Evolutionary conservation across 192 early-diverging fungal genomes (phyloP).

Genomic region (Piromyces sp.): DNA sequence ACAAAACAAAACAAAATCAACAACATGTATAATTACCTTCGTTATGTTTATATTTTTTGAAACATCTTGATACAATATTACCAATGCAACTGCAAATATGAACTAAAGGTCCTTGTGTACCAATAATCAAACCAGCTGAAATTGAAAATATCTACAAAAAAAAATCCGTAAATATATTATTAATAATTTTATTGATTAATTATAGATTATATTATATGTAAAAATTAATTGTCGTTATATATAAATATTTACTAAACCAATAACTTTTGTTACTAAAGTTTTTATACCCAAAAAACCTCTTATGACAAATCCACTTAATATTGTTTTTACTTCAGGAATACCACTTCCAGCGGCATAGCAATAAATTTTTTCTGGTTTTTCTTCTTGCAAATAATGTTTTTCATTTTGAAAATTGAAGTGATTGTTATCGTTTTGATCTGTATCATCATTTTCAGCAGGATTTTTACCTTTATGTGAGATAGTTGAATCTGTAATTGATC

Average conservation of each 20-base stretch:
- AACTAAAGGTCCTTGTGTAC: slow-evolving; percentile 73
- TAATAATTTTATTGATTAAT: no score
- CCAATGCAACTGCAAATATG: slow-evolving; percentile 89
- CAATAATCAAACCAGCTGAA: slow-evolving; percentile 25
- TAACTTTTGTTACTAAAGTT: slow-evolving; percentile 78
- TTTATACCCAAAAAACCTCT: slow-evolving; percentile 75
- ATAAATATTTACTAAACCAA: no score
- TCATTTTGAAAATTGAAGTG: no score
- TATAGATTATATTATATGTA: no score
- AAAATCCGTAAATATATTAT: no score
- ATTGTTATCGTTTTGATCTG: no score
- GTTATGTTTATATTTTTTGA: slow-evolving; percentile 60
- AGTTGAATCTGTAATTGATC: no score
- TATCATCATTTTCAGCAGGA: no score
- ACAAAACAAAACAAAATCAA: no score
- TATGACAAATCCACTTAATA: slow-evolving; percentile 86
- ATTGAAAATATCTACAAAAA: slow-evolving; percentile 11
- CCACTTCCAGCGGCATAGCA: slow-evolving; percentile 85
- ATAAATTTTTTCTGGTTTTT: slow-evolving; percentile 3
- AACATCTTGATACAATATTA: slow-evolving; percentile 53
- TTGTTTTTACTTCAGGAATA: slow-evolving; percentile 87
- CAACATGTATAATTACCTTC: slow-evolving; percentile 39
- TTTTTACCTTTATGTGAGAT: no score
- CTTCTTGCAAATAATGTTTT: background rate
- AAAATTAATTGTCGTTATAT: no score